Conservation (phyloP, 495 filamentous ascomycete species). For the Apodospora peruviana region DNA sequence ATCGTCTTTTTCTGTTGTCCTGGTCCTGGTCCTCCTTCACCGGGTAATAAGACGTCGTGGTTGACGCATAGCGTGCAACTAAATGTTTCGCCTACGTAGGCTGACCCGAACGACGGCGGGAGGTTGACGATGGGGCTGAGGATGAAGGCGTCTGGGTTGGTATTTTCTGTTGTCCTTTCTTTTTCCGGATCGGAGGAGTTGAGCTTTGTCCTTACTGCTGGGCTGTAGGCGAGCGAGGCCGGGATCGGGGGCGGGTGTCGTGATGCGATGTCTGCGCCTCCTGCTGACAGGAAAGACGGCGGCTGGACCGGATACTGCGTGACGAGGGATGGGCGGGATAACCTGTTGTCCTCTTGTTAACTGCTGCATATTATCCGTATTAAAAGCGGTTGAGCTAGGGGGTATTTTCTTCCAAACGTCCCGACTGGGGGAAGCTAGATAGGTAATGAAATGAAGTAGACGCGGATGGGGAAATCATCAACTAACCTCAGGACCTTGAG, state of each 20-base stretch:
- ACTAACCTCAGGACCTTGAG: constrained; percentile 68
- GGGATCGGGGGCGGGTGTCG: constrained; percentile 25
- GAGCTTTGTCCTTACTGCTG: not conserved
- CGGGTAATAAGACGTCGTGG: constrained; percentile 57
- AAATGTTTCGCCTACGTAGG: constrained; percentile 95
- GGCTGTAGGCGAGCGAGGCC: constrained; percentile 41
- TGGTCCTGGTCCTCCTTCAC: constrained; percentile 1
- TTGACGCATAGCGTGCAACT: constrained; percentile 90
- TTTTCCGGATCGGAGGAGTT: not conserved
- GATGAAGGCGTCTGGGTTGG: constrained; percentile 42
- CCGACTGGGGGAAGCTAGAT: not conserved
- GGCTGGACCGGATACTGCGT: constrained; percentile 41
- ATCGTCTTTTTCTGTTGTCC: constrained; percentile 41
- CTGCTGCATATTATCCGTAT: not conserved
- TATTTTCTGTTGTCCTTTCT: constrained; percentile 4
- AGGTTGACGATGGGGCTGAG: constrained; percentile 68
- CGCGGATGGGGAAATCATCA: not conserved
- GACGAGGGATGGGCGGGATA: constrained; percentile 51
- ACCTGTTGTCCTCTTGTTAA: constrained; percentile 23
- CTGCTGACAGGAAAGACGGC: constrained; percentile 16
- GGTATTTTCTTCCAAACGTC: no score
- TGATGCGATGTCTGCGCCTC: not conserved
- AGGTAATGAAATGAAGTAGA: not conserved
- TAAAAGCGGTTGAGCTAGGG: not conserved
- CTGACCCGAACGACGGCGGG: constrained; percentile 85